Evolutionary conservation across 768 basidiomycete genomes (phyloP).

Genomic region (Lepiota brunneoincarnata): DNA sequence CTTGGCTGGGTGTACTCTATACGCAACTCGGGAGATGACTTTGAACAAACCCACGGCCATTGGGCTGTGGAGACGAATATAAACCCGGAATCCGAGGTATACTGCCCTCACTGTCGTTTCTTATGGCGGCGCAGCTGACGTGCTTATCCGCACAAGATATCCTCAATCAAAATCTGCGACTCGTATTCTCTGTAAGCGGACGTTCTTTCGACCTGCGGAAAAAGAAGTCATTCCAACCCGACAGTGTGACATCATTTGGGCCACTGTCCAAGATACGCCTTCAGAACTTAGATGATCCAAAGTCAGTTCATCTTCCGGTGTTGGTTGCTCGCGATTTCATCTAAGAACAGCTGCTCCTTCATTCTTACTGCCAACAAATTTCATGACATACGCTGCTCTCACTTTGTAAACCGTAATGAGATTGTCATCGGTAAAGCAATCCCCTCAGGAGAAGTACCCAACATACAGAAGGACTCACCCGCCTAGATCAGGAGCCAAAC

Average conservation of each 20-base stretch:
- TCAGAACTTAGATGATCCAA: conserved; percentile 3
- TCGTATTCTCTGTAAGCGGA: conserved; percentile 1
- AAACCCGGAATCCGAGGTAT: conserved; percentile 1
- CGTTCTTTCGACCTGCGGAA: background rate
- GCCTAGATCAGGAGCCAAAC: conserved; percentile 43
- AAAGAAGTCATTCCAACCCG: background rate
- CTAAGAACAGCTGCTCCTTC: background rate
- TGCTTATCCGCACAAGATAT: conserved; percentile 23
- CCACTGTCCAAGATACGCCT: conserved; percentile 8
- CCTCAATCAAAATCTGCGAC: conserved; percentile 4
- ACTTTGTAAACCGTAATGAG: background rate
- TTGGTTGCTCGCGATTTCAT: background rate
- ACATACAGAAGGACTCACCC: conserved; percentile 4
- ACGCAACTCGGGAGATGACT: background rate
- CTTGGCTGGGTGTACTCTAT: conserved; percentile 37
- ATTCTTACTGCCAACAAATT: background rate
- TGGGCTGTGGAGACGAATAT: conserved; percentile 4
- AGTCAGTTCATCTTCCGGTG: background rate
- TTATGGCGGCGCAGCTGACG: background rate
- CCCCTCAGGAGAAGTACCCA: background rate
- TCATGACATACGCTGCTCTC: conserved; percentile 6
- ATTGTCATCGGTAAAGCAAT: background rate
- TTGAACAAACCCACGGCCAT: background rate
- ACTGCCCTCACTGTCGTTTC: background rate
- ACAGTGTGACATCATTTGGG: conserved; percentile 9